A percentile compares a stretch with the other conserved stretches of the same genome.
These are phyloP conservation scores for Cercis canadensis DNA, from an alignment of 306 rosid species.

Conservation along the genomic window DNA sequence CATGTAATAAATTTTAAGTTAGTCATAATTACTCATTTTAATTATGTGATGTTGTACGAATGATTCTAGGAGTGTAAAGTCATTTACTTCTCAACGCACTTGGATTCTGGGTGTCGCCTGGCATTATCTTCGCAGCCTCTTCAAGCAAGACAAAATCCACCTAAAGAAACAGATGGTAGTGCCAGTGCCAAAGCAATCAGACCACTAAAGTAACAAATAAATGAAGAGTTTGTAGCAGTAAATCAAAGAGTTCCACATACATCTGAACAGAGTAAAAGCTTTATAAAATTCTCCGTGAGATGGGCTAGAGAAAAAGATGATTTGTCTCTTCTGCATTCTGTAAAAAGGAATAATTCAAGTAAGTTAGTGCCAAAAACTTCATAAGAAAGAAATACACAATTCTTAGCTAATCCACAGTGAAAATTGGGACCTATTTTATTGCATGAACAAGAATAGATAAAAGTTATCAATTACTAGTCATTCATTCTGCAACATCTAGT, in stretches of 20 bases:
- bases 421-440: conserved; percentile 10
- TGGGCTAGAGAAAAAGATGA: conserved; percentile 46
- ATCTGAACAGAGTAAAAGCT: conserved; percentile 60
- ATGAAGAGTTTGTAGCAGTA: background rate
- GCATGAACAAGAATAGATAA: background rate
- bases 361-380: background rate
- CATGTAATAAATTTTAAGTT: background rate
- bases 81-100: conserved; percentile 55
- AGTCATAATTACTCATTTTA: background rate
- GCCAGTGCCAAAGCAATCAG: conserved; percentile 15
- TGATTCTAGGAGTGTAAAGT: background rate
- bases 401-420: background rate
- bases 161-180: conserved; percentile 32
- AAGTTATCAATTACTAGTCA: background rate
- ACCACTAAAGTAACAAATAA: background rate
- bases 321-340: conserved; percentile 61
- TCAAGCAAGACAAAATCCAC: conserved; percentile 57
- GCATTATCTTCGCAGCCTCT: conserved; percentile 56
- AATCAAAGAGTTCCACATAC: conserved; percentile 36
- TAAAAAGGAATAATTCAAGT: conserved; percentile 21
- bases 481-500: background rate
- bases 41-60: background rate
- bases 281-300: conserved; percentile 60
- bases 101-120: conserved; percentile 52
- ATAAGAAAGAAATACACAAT: background rate